Conservation (phyloP, 1,139 yeast genomes). For the Lodderomyces jiufengensis region DNA sequence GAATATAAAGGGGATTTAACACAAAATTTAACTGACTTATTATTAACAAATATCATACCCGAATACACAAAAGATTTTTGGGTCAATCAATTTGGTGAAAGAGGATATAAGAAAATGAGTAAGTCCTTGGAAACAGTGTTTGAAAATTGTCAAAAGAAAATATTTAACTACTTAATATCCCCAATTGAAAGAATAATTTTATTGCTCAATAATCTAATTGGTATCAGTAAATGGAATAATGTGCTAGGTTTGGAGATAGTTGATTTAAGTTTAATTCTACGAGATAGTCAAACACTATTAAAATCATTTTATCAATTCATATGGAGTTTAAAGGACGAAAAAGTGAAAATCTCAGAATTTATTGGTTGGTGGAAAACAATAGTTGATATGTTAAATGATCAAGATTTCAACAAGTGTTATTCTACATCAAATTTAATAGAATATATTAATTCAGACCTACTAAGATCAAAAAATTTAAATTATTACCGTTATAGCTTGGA, state of each 20-base stretch:
- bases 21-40: constrained; percentile 40
- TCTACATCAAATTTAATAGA: constrained; percentile 24
- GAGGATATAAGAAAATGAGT: constrained; percentile 61
- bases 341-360: constrained; percentile 47
- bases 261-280: constrained; percentile 3
- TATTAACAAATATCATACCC: constrained; percentile 58
- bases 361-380: constrained; percentile 45
- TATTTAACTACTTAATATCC: constrained; percentile 53
- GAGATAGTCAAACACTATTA: constrained; percentile 27
- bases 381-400: constrained; percentile 27
- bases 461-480: constrained; percentile 21
- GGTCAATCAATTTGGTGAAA: constrained; percentile 58
- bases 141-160: constrained; percentile 43
- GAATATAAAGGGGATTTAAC: constrained; percentile 5
- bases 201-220: constrained; percentile 45
- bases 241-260: constrained; percentile 6
- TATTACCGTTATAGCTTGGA: constrained; percentile 17
- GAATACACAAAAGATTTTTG: constrained; percentile 36
- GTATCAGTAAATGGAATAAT: constrained; percentile 40
- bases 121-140: constrained; percentile 40
- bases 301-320: constrained; percentile 37
- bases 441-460: constrained; percentile 28
- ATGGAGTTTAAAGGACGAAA: constrained; percentile 51
- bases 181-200: constrained; percentile 55
- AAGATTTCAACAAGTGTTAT: constrained; percentile 4